Conservation (phyloP, 495 filamentous ascomycete species). For the Saxophila tyrrhenica region DNA sequence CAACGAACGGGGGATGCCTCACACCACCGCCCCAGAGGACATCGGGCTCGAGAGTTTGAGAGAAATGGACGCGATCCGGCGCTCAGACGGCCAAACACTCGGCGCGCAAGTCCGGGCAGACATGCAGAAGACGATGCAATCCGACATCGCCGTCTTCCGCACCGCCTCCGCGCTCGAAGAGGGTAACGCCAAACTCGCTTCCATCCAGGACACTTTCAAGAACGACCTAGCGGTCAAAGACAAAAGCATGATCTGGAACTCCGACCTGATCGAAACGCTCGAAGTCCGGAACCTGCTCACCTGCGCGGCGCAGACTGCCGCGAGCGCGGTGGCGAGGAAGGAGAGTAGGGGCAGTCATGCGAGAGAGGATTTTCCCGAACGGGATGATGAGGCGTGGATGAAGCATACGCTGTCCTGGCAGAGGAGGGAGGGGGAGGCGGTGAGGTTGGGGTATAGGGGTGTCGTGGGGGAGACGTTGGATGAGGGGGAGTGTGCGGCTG, state of each 20-base stretch:
- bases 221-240: constrained; percentile 85
- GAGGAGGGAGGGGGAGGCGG: constrained; percentile 70
- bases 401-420: constrained; percentile 95
- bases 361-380: constrained; percentile 85
- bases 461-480: constrained; percentile 73
- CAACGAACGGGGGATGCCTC: constrained; percentile 64
- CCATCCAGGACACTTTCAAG: constrained; percentile 67
- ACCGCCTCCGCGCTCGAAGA: constrained; percentile 83
- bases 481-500: constrained; percentile 77
- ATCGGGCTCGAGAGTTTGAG: constrained; percentile 78
- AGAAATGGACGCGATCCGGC: constrained; percentile 76
- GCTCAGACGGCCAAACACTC: constrained; percentile 67
- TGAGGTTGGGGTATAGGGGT: constrained; percentile 65
- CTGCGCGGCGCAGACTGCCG: constrained; percentile 88
- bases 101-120: constrained; percentile 77
- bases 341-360: constrained; percentile 93
- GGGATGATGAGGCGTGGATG: constrained; percentile 95
- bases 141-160: constrained; percentile 92
- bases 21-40: constrained; percentile 64
- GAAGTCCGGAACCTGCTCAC: constrained; percentile 88
- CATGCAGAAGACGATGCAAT: constrained; percentile 98
- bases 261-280: constrained; percentile 87
- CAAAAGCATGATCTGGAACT: constrained; percentile 99
- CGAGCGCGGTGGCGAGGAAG: constrained; percentile 74
- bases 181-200: constrained; percentile 67